phyloP scores from a whole-genome alignment of 23 red algal species.

The Gracilaria caudata region DNA sequence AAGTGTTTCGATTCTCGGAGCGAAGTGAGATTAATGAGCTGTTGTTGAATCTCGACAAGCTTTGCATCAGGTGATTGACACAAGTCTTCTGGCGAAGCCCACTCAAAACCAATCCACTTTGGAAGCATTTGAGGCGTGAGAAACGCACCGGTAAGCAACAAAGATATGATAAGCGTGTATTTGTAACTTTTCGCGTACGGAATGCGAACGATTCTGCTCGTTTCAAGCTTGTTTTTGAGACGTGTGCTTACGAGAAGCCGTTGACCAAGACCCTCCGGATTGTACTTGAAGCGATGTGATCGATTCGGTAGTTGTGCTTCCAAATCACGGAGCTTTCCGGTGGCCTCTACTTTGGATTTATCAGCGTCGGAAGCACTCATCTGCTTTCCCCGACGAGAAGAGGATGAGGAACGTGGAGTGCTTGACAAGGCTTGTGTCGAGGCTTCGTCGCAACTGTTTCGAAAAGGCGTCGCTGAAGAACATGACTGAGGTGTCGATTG shows the following conservation, averaged over 20 bases:
- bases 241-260: conserved; percentile 48
- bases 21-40: conserved; percentile 4
- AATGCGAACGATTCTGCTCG: conserved; percentile 60
- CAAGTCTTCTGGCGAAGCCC: conserved; percentile 59
- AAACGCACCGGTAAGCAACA: conserved; percentile 40
- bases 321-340: background rate
- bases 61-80: conserved; percentile 59
- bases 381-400: background rate
- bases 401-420: background rate
- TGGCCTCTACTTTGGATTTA: background rate
- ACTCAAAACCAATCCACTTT: conserved; percentile 56
- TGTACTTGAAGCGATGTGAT: conserved; percentile 41
- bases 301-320: conserved; percentile 17
- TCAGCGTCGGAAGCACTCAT: background rate
- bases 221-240: conserved; percentile 62
- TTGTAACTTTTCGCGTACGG: conserved; percentile 40
- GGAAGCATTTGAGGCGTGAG: conserved; percentile 61
- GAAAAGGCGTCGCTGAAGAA: conserved; percentile 9
- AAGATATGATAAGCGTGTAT: conserved; percentile 27
- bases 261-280: conserved; percentile 10
- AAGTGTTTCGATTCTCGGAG: conserved; percentile 39
- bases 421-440: background rate
- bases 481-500: background rate
- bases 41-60: conserved; percentile 5
- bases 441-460: background rate